Evolutionary conservation across 225 moss, liverwort and hornwort genomes (phyloP).

Genomic region (Pseudisothecium myosuroides): DNA sequence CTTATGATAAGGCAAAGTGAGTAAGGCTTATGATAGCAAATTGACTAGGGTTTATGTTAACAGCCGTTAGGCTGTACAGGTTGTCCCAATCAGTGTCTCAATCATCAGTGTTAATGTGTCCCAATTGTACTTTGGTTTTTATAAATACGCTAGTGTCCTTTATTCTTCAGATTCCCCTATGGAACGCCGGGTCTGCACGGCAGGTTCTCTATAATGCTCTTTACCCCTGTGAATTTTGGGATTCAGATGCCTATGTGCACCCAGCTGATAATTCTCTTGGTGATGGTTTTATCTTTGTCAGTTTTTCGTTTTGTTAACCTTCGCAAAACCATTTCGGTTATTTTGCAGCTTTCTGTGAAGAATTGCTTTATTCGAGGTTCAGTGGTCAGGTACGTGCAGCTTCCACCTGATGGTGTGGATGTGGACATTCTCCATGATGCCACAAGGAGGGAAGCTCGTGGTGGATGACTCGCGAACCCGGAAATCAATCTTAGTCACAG

Average conservation of each 20-base stretch:
- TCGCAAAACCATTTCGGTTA: background rate
- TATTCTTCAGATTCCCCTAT: background rate
- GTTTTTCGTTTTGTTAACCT: background rate
- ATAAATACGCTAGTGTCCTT: background rate
- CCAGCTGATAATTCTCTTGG: background rate
- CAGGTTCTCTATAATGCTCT: background rate
- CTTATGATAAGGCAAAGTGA: background rate
- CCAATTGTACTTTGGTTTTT: background rate
- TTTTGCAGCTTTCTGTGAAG: constrained; percentile 86
- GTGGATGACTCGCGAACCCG: constrained; percentile 8
- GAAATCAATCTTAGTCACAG: background rate
- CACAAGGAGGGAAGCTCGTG: constrained; percentile 95
- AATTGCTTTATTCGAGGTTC: constrained; percentile 98
- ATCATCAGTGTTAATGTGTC: background rate
- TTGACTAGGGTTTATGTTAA: background rate
- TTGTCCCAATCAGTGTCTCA: too few species aligned
- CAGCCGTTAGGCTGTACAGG: background rate
- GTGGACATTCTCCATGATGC: constrained; percentile 98
- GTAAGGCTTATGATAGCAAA: background rate
- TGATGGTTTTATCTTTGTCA: background rate
- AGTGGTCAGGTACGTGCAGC: constrained; percentile 97
- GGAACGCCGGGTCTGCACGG: background rate
- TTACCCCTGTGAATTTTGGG: background rate
- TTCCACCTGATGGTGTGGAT: constrained; percentile 93
- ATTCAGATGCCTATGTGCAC: background rate